These are phyloP conservation scores for Nothopassalora personata DNA, from an alignment of 2,329 filamentous ascomycete genomes.

Conservation along the genomic window DNA sequence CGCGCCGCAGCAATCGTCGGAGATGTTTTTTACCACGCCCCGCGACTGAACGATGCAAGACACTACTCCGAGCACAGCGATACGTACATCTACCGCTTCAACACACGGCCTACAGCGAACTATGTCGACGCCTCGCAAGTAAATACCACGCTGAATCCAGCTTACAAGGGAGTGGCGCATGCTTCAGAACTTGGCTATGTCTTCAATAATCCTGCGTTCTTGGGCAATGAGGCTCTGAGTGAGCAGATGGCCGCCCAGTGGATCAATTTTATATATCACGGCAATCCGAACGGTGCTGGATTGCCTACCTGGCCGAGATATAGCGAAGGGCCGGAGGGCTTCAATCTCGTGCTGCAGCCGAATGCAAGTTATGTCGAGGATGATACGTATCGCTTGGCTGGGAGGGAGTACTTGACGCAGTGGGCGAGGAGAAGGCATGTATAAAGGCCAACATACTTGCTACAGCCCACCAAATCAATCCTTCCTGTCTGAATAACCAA, in stretches of 20 bases:
- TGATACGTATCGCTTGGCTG: conserved; percentile 16
- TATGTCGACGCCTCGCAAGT: conserved; percentile 8
- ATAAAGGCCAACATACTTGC: background rate
- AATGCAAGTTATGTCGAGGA: conserved; percentile 16
- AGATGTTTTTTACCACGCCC: conserved; percentile 53
- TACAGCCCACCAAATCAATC: too few species aligned
- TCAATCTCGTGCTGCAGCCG: conserved; percentile 18
- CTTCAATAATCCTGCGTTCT: conserved; percentile 13
- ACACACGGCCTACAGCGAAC: conserved; percentile 46
- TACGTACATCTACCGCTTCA: conserved; percentile 60
- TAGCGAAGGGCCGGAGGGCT: conserved; percentile 6
- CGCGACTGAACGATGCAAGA: conserved; percentile 49
- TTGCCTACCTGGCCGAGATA: conserved; percentile 18
- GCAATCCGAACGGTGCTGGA: conserved; percentile 15
- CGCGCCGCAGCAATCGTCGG: conserved; percentile 51
- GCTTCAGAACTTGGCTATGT: conserved; percentile 49
- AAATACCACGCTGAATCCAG: conserved; percentile 27
- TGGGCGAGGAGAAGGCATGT: conserved; percentile 22
- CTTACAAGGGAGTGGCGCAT: conserved; percentile 47
- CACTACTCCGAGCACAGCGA: conserved; percentile 45
- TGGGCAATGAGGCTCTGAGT: conserved; percentile 15
- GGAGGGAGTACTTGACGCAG: conserved; percentile 18
- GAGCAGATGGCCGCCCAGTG: conserved; percentile 18
- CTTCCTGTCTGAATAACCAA: background rate
- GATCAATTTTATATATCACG: conserved; percentile 16